Evolutionary conservation across 805 yeast species (phyloP), one percentile per base, ranked within the genome.

Genomic region (Metschnikowia picachoensis): DNA sequence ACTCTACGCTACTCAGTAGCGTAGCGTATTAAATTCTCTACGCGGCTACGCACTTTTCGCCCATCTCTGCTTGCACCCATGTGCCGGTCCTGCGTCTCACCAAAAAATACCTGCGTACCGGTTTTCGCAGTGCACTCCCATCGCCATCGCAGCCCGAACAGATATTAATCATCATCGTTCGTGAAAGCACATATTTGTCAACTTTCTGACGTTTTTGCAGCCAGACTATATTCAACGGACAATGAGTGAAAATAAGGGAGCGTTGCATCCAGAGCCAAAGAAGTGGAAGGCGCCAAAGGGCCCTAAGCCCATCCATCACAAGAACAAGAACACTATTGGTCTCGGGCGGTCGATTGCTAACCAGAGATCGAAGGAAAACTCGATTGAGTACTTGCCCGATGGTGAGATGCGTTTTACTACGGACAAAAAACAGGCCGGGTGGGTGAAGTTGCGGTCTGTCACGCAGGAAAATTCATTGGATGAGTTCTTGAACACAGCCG

Each of bases 401-500:
- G 95, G 95, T 54, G 95, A 87, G 60, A 78, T 87, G 80, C 74
- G 96, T 58, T 90, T 89, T 65, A 87, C 95, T 15, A 89, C 96
- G 0, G 85, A 82, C 51, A 84, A 83, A 56, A 87, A 80, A 55
- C 95, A 88, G 61, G 95, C 89, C 12, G 78, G 77, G 51, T 89
- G 96, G 95, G 95, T 87, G 42, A 88, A 90, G 53, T 70, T 94
- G 60, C 80, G 94, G 62, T 90, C 97, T 2, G 95, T 94, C 13
- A 94, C 98, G 0, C 98, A 94, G 59, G 98, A 94, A 64, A 80
- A 85, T 56, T 85, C 97, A 1, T 68, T 94, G 47, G 98, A 94
- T 67, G 99, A 94, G 68, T 91, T 94, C 65, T 77, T 94, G 60
- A 85, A 83, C 60, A 92, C 97, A 8, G 99, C 99, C 1, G 96